These are phyloP conservation scores for Toxoplasma gondii DNA, from an alignment of 169 alveolate species.

Conservation along the genomic window DNA sequence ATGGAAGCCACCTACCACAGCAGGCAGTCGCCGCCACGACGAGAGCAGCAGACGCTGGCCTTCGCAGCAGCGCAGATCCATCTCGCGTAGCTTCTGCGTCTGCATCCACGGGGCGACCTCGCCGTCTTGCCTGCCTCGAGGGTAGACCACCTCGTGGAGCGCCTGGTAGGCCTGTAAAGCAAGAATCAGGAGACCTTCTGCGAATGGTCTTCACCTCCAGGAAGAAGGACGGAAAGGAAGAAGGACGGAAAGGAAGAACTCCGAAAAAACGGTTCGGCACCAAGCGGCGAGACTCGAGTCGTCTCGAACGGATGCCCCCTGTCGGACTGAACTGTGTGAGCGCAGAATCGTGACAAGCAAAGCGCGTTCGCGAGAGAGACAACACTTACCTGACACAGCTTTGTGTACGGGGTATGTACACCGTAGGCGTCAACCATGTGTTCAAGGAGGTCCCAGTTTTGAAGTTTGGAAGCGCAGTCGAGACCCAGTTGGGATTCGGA, in stretches of 20 bases:
- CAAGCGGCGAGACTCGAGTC: no score
- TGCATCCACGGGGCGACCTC: slow-evolving; percentile 44
- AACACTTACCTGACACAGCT: slow-evolving; percentile 48
- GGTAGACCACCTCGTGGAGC: slow-evolving; percentile 61
- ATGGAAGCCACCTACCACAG: slow-evolving; percentile 3
- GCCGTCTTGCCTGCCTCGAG: slow-evolving; percentile 10
- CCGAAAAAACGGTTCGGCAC: not conserved
- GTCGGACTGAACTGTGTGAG: no score
- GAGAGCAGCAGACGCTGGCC: slow-evolving; percentile 71
- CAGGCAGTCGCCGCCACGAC: slow-evolving; percentile 68
- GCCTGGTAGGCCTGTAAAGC: slow-evolving; percentile 59
- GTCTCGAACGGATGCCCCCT: not conserved
- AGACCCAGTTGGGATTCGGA: slow-evolving; percentile 70
- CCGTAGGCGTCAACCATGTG: slow-evolving; percentile 58
- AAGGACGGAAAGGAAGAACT: no score
- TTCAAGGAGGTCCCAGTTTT: slow-evolving; percentile 75
- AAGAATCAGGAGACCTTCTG: not conserved
- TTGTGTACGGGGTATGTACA: slow-evolving; percentile 44
- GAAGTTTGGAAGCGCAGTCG: slow-evolving; percentile 76
- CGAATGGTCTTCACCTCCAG: no score
- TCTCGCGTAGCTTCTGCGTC: slow-evolving; percentile 62
- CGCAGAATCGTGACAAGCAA: no score
- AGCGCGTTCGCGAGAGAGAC: no score
- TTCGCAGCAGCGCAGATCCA: slow-evolving; percentile 59
- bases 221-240: no score